phyloP scores from a whole-genome alignment of 163 green algal genomes.

The Picocystis sp. region DNA sequence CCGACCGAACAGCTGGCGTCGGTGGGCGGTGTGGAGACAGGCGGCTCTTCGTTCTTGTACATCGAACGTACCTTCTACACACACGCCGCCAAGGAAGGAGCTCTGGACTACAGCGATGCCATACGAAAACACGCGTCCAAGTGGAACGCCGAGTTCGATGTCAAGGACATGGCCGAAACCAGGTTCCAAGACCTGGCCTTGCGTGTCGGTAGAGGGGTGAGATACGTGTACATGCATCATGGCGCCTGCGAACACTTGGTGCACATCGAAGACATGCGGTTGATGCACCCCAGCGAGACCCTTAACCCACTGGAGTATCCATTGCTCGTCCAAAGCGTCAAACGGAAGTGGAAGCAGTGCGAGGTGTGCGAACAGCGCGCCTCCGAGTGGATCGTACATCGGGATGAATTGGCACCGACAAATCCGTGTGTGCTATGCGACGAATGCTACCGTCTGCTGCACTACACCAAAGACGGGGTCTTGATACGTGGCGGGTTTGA shows the following conservation, averaged over 20 bases:
- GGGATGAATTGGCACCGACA: not conserved
- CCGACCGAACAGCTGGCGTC: no score
- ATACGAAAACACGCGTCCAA: no score
- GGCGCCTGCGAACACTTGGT: slow-evolving; percentile 10
- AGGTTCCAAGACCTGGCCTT: slow-evolving; percentile 5
- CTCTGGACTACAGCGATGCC: no score
- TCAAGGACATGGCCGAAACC: slow-evolving; percentile 2
- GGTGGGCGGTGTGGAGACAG: no score
- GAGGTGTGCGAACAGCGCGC: slow-evolving; percentile 1
- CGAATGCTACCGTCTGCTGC: slow-evolving; percentile 1
- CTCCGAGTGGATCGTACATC: slow-evolving; percentile 1
- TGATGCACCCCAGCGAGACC: not conserved
- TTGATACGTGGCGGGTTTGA: not conserved
- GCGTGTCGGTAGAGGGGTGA: not conserved
- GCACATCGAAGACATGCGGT: slow-evolving; percentile 1
- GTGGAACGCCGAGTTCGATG: no score
- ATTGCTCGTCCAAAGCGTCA: not conserved
- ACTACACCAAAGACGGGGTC: not conserved
- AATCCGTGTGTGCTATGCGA: slow-evolving; percentile 4
- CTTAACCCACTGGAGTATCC: not conserved
- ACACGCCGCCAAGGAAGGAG: no score
- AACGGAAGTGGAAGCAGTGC: slow-evolving; percentile 4
- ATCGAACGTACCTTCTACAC: no score
- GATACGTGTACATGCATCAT: slow-evolving; percentile 13
- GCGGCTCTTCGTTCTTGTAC: no score